Percentiles rank a stretch among this genome's conserved stretches.
These are phyloP conservation scores for Apiotrichum siamense DNA, from an alignment of 1,284 basidiomycete species.

Conservation along the genomic window DNA sequence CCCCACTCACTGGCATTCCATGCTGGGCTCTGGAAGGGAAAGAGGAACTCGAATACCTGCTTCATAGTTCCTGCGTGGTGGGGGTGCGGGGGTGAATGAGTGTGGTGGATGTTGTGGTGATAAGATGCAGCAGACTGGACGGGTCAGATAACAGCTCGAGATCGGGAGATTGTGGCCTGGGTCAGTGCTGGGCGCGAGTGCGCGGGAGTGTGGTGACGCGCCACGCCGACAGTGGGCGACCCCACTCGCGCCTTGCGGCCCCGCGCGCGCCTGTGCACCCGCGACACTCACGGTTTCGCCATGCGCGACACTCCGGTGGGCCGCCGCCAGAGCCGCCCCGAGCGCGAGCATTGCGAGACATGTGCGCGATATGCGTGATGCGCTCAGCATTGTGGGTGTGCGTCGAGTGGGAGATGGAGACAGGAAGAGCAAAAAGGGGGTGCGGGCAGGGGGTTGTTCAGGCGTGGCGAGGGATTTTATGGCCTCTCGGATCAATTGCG, in stretches of 20 bases:
- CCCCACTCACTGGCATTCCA: conserved; percentile 69
- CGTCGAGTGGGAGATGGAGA: neutral
- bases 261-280: neutral
- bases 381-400: neutral
- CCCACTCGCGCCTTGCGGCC: neutral
- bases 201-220: neutral
- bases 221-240: neutral
- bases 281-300: neutral
- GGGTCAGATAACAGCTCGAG: too few relatives aligned
- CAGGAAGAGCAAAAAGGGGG: neutral
- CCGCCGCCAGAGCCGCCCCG: neutral
- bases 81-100: neutral
- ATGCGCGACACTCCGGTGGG: neutral
- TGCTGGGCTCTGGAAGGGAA: conserved; percentile 72
- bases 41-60: conserved; percentile 65
- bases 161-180: too few relatives aligned
- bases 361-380: neutral
- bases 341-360: neutral
- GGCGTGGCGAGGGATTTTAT: too few relatives aligned
- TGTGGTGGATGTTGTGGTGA: neutral
- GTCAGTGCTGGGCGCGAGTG: too few relatives aligned
- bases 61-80: conserved; percentile 22
- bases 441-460: too few relatives aligned
- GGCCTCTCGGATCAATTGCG: too few relatives aligned
- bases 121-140: conserved; percentile 2